Base-by-base conservation (phyloP, 2,329 filamentous ascomycete species). In the Elsinoe fawcettii region DNA sequence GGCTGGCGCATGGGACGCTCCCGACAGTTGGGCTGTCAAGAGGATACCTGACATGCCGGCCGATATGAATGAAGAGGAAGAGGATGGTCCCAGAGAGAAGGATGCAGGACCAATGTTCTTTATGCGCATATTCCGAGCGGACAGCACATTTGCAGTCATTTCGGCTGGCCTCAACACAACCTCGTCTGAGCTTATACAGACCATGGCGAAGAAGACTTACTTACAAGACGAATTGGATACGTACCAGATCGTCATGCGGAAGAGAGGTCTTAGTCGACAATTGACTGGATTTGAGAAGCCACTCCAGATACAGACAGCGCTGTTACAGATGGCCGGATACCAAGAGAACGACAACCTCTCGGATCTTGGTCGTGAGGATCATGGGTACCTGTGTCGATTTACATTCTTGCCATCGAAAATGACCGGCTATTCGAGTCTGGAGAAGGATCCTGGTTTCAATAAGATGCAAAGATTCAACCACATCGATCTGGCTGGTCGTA, bases 311-410 rank as follows among this genome's bases (percentile, higher is more conserved):
- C 93, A 99, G 70, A 97, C 96, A 73, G 81, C 85, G 49, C 78
- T 99, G 16, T 75, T 99, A 16, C 87, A 96, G 71, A 90, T 96
- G 72, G 87, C 92, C 55, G 93, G 93, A 8, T 99, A 97, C 67
- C 85, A 88, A 58, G 84, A 90, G 30, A 83, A 83, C 57, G 93
- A 99, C 70, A 84, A 84, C 37, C 84, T 99, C 46, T 92, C 96
- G 69, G 93, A 97, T 61, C 83, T 99, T 55, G 93, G 93, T 25
- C 84, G 93, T 58, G 93, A 99, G 71, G 93, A 99, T 75, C 96
- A 97, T 71, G 95, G 91, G 69, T 99, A 97, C 65, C 80, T 99
- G 11, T 95, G 91, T 68, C 88, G 93, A 5, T 97, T 99, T 74
- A 90, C 93, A 59, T 99, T 99, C 71, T 77, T 96, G 59, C 91